Percentiles rank a stretch among this genome's conserved stretches.
phyloP scores from a whole-genome alignment of 2,329 filamentous ascomycete species.

The Annulohypoxylon truncatum region DNA sequence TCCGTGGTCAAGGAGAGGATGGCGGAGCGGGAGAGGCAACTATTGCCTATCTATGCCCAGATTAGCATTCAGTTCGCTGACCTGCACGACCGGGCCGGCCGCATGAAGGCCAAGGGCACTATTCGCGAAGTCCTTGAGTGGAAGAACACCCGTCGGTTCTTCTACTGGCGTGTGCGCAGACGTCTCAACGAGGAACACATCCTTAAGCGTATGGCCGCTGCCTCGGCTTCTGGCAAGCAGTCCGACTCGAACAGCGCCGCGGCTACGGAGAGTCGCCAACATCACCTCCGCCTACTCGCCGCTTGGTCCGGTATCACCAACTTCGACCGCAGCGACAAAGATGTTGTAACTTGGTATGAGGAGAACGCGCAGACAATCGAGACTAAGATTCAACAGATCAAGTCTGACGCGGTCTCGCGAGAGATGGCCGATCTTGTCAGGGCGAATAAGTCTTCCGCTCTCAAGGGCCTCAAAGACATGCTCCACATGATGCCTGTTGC shows the following conservation, averaged over 20 bases:
- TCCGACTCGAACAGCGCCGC: constrained; percentile 48
- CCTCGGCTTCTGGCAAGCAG: constrained; percentile 52
- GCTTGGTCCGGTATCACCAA: constrained; percentile 84
- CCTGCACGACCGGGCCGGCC: constrained; percentile 93
- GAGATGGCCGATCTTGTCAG: constrained; percentile 60
- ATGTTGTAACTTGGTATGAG: constrained; percentile 95
- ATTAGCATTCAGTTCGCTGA: constrained; percentile 98
- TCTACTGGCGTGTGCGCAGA: constrained; percentile 99
- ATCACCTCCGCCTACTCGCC: constrained; percentile 79
- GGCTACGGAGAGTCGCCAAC: constrained; percentile 65
- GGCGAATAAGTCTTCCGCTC: constrained; percentile 70
- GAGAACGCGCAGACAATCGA: constrained; percentile 86
- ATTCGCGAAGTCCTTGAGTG: constrained; percentile 88
- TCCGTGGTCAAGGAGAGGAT: constrained; percentile 86
- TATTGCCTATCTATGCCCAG: constrained; percentile 93
- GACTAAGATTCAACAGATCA: constrained; percentile 85
- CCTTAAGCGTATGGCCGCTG: constrained; percentile 81
- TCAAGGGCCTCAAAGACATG: constrained; percentile 88
- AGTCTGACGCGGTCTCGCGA: constrained; percentile 73
- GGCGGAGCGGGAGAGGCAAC: constrained; percentile 83
- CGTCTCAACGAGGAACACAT: constrained; percentile 98
- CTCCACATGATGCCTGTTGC: constrained; percentile 86
- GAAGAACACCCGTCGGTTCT: constrained; percentile 93
- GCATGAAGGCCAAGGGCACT: constrained; percentile 97
- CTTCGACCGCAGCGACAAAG: constrained; percentile 82